phyloP scores from a whole-genome alignment of 352 stramenopile genomes.

The Lagenidium giganteum region DNA sequence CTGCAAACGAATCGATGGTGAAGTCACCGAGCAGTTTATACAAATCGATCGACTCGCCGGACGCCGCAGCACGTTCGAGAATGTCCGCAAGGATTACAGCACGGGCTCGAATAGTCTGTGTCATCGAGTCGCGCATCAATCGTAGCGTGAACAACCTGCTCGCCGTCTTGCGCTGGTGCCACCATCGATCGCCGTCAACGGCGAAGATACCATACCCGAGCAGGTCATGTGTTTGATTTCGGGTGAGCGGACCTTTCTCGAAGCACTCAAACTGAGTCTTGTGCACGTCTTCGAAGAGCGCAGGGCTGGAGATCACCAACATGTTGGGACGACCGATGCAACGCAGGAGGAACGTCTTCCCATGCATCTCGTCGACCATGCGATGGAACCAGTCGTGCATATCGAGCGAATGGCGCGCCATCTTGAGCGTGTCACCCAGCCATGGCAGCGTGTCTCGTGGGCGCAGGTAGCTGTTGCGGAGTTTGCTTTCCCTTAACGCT shows the following conservation, averaged over 20 bases:
- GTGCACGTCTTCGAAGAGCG: slow-evolving; percentile 22
- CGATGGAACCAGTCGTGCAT: slow-evolving; percentile 12
- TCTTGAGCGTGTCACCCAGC: slow-evolving; percentile 9
- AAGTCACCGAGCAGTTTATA: background rate
- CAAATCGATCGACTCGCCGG: slow-evolving; percentile 25
- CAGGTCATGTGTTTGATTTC: slow-evolving; percentile 9
- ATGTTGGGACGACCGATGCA: slow-evolving; percentile 1
- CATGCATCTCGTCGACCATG: slow-evolving; percentile 1
- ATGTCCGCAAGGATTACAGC: slow-evolving; percentile 15
- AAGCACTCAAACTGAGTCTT: slow-evolving; percentile 23
- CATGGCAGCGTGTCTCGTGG: slow-evolving; percentile 8
- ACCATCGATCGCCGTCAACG: slow-evolving; percentile 14
- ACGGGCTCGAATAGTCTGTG: slow-evolving; percentile 16
- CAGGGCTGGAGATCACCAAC: slow-evolving; percentile 10
- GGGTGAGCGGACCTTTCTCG: slow-evolving; percentile 11
- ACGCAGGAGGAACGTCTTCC: slow-evolving; percentile 11
- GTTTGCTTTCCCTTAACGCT: too few relatives aligned
- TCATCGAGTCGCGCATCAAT: slow-evolving; percentile 14
- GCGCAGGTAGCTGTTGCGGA: too few relatives aligned
- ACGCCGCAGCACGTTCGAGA: slow-evolving; percentile 11
- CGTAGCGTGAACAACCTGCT: slow-evolving; percentile 19
- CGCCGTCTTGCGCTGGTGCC: slow-evolving; percentile 20
- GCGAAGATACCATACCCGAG: slow-evolving; percentile 21
- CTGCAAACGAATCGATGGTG: slow-evolving; percentile 11
- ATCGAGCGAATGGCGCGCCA: background rate